Percentiles rank a stretch among this genome's conserved stretches.
phyloP scores from a whole-genome alignment of 768 basidiomycete species.

The Porpolomopsis calyptriformis region DNA sequence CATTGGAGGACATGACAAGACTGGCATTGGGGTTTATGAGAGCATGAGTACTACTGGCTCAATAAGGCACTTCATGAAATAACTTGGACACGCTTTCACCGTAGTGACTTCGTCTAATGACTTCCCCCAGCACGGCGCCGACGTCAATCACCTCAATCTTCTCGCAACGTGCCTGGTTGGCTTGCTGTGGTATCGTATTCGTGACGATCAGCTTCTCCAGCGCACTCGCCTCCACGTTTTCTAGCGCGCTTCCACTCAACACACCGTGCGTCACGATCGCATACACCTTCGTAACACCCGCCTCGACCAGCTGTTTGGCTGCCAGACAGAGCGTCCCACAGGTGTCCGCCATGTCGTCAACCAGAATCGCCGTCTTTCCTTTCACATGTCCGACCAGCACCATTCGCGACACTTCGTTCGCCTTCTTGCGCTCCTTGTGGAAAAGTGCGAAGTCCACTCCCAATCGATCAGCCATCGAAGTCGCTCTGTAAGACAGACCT shows the following conservation, averaged over 20 bases:
- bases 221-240: constrained; percentile 56
- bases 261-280: constrained; percentile 97
- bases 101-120: constrained; percentile 91
- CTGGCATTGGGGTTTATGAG: constrained; percentile 28
- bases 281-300: constrained; percentile 75
- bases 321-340: constrained; percentile 92
- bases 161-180: constrained; percentile 56
- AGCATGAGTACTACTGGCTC: constrained; percentile 17
- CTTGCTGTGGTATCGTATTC: constrained; percentile 89
- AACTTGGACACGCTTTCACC: constrained; percentile 89
- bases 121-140: constrained; percentile 89
- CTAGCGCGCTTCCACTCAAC: constrained; percentile 79
- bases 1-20: constrained; percentile 19
- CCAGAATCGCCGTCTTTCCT: constrained; percentile 86
- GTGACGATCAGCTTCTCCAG: constrained; percentile 95
- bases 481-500: constrained; percentile 51
- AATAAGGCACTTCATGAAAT: constrained; percentile 86
- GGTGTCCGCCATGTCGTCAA: constrained; percentile 98
- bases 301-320: constrained; percentile 78
- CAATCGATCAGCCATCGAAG: constrained; percentile 90
- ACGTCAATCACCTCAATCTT: constrained; percentile 94
- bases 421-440: constrained; percentile 98
- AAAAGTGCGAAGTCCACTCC: constrained; percentile 97
- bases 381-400: constrained; percentile 89
- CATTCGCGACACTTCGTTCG: constrained; percentile 91